Conservation (phyloP, 2,329 filamentous ascomycete genomes). For the Sporothrix humicola region DNA sequence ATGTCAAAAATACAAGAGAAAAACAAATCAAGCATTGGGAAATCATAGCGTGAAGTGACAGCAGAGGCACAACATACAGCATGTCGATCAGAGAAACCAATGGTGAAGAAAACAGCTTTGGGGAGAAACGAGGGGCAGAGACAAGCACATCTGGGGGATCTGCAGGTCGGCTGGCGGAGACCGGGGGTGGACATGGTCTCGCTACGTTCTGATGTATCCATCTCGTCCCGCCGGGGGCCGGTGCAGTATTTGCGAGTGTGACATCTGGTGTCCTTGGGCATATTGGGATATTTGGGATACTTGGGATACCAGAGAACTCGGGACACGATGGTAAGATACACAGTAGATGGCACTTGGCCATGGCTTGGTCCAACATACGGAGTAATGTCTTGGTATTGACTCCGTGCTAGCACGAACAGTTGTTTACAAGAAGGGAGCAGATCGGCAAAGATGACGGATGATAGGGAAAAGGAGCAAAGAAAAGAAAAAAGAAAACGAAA, state of each 20-base stretch:
- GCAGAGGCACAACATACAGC: neutral
- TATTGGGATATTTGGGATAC: neutral
- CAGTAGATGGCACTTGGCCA: neutral
- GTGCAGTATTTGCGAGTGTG: no score
- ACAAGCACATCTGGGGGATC: conserved; percentile 8
- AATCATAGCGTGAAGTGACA: no score
- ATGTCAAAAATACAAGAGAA: neutral
- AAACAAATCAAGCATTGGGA: no score
- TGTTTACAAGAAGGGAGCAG: neutral
- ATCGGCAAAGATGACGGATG: neutral
- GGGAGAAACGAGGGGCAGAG: neutral
- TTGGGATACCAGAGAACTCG: neutral
- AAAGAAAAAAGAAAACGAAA: neutral
- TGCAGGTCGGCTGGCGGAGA: neutral
- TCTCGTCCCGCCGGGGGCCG: neutral
- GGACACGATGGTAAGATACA: neutral
- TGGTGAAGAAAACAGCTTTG: neutral
- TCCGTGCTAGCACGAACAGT: no score
- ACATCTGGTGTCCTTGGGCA: no score
- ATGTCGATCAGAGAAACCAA: neutral
- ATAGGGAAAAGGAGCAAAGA: neutral
- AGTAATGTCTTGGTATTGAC: neutral
- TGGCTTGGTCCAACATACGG: neutral
- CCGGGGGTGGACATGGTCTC: neutral
- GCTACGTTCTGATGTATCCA: neutral